Conservation (phyloP, 257 asterid species). For the Voacanga thouarsii region DNA sequence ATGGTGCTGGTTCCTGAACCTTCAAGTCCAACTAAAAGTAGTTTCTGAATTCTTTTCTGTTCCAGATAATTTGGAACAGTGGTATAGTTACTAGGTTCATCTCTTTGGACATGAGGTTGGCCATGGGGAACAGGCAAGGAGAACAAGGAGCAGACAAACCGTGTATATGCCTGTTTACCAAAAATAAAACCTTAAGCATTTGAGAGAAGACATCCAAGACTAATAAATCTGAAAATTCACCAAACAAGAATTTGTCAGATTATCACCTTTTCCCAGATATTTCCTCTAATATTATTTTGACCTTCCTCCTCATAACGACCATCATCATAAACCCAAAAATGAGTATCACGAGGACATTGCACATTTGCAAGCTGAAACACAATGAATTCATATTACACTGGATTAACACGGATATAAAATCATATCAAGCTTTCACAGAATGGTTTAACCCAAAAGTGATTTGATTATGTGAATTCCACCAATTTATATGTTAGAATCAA, state of each 20-base stretch:
- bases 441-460: background rate
- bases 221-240: constrained; percentile 7
- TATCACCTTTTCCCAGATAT: constrained; percentile 92
- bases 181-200: constrained; percentile 12
- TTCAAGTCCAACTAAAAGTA: constrained; percentile 79
- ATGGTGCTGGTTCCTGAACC: constrained; percentile 97
- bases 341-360: constrained; percentile 98
- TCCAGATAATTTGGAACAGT: constrained; percentile 72
- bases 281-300: constrained; percentile 93
- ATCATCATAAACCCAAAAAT: constrained; percentile 97
- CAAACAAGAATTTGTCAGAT: background rate
- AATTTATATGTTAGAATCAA: background rate
- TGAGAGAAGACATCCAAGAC: constrained; percentile 15
- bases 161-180: constrained; percentile 64
- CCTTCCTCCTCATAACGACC: constrained; percentile 99
- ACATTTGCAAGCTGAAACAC: constrained; percentile 76
- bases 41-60: constrained; percentile 71
- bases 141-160: constrained; percentile 82
- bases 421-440: background rate
- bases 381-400: constrained; percentile 12
- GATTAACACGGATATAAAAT: background rate
- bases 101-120: constrained; percentile 66
- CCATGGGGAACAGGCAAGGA: constrained; percentile 91
- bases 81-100: constrained; percentile 71
- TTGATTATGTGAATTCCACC: too few relatives aligned